Evolutionary conservation across 371 early-diverging fungal genomes (phyloP).

Genomic region (Rhizopus arrhizus): DNA sequence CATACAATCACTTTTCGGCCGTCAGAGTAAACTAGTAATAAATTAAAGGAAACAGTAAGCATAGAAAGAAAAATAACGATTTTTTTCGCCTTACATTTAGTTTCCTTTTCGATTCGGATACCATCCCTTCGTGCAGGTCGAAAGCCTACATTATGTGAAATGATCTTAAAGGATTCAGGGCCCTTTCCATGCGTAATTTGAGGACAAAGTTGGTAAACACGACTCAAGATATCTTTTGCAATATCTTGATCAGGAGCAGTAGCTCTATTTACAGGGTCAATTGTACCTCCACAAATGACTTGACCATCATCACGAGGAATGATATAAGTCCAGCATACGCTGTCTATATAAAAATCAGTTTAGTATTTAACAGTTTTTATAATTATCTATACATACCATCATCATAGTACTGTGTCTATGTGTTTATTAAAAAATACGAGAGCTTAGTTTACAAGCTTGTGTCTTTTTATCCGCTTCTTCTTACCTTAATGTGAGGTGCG

Average conservation of each 20-base stretch:
- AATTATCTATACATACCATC: slow-evolving; percentile 19
- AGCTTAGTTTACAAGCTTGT: too few species aligned
- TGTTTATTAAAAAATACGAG: too few species aligned
- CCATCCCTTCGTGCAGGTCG: slow-evolving; percentile 75
- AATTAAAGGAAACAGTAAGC: neutral
- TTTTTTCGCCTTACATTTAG: slow-evolving; percentile 33
- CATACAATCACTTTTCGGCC: slow-evolving; percentile 38
- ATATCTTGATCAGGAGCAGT: slow-evolving; percentile 37
- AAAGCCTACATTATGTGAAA: slow-evolving; percentile 70
- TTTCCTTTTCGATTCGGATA: slow-evolving; percentile 70
- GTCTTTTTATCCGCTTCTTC: neutral
- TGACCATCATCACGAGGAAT: slow-evolving; percentile 80
- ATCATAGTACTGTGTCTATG: slow-evolving; percentile 36
- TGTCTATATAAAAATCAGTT: slow-evolving; percentile 17
- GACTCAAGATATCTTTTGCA: slow-evolving; percentile 37
- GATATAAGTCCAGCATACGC: slow-evolving; percentile 65
- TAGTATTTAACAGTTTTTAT: neutral
- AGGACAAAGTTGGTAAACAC: slow-evolving; percentile 37
- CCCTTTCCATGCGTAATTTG: slow-evolving; percentile 48
- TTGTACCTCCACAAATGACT: slow-evolving; percentile 72
- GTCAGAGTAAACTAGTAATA: slow-evolving; percentile 20
- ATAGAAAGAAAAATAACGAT: neutral
- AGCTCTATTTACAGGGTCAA: slow-evolving; percentile 34
- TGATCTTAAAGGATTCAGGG: slow-evolving; percentile 54
- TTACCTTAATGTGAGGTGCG: slow-evolving; percentile 67